phyloP scores from a whole-genome alignment of 352 stramenopile species.

The Globisporangium spiculum region DNA sequence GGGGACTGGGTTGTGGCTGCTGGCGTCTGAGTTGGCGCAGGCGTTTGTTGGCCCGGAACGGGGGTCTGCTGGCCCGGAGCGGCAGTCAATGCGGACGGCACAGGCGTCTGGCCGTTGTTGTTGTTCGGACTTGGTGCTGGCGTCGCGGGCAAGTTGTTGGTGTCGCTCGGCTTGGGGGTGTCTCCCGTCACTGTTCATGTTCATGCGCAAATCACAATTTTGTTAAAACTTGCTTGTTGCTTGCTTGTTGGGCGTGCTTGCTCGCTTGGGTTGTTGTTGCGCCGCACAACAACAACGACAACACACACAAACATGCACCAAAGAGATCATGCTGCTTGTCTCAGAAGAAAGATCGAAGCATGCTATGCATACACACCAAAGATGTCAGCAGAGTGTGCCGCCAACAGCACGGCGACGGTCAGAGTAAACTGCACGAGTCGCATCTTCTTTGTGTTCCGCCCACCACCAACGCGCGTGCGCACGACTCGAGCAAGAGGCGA shows the following conservation, averaged over 20 bases:
- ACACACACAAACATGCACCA: background rate
- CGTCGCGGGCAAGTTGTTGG: constrained; percentile 29
- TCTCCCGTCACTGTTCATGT: constrained; percentile 13
- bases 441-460: constrained; percentile 9
- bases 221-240: constrained; percentile 1
- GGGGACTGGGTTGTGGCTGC: background rate
- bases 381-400: constrained; percentile 4
- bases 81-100: background rate
- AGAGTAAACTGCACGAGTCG: constrained; percentile 6
- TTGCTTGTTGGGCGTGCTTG: background rate
- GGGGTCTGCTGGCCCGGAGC: constrained; percentile 7
- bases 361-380: constrained; percentile 8
- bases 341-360: constrained; percentile 4
- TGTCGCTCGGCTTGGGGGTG: constrained; percentile 25
- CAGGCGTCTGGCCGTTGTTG: constrained; percentile 10
- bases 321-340: constrained; percentile 1
- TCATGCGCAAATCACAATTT: background rate
- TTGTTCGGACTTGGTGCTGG: constrained; percentile 7
- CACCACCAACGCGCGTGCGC: background rate
- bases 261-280: background rate
- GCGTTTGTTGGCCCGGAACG: constrained; percentile 1
- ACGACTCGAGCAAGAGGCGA: background rate
- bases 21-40: constrained; percentile 6
- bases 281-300: constrained; percentile 11
- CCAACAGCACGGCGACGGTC: constrained; percentile 6